Evolutionary conservation across 2,329 filamentous ascomycete species (phyloP), one percentile per base, ranked within the genome.

Genomic region (Nemania serpens): DNA sequence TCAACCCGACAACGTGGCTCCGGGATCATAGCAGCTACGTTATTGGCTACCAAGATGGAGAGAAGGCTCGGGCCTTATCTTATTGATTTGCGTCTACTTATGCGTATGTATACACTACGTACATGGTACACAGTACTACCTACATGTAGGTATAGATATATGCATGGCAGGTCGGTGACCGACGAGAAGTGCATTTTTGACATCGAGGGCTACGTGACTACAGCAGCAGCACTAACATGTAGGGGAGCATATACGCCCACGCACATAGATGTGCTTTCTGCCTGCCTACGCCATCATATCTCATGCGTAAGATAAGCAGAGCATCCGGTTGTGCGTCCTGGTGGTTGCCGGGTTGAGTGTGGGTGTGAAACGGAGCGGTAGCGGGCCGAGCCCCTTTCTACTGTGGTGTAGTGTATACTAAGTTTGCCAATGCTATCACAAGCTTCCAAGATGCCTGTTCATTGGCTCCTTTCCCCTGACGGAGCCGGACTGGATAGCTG

Each of bases 1-100:
- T 33, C 51, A 59, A 64, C 59, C 62, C 62, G 62, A 64, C 62
- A 64, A 55, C 55, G 62, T 62, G 62, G 62, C 42, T 59, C 59
- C 48, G 62, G 62, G 62, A 62, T 59, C 52, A 34, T 53, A 29
- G 51, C 18, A 33, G 22, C 20, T 37, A 47, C 29, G 20, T 37
- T 17, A 64, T 64, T 62, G 59, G 62, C 43, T 43, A 50, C 45
- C 55, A 34, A 25, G 22, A 48, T 9, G 41, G 12, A 33, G 18
- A 11, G 10, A 33, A 13, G 12, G 0, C 48, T n/a, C n/a, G 52
- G 59, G 37, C 37, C 45, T 48, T 56, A 20, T 39, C 37, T 39
- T 18, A 43, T 25, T 9, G 20, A 12, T 29, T 11, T 46, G 43
- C 43, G 9, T 22, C 17, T 46, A 45, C 17, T 11, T 45, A 22